Percentiles rank a stretch among this genome's conserved stretches.
phyloP scores from a whole-genome alignment of 108 stramenopile species.

The Nitzschia sp. region DNA sequence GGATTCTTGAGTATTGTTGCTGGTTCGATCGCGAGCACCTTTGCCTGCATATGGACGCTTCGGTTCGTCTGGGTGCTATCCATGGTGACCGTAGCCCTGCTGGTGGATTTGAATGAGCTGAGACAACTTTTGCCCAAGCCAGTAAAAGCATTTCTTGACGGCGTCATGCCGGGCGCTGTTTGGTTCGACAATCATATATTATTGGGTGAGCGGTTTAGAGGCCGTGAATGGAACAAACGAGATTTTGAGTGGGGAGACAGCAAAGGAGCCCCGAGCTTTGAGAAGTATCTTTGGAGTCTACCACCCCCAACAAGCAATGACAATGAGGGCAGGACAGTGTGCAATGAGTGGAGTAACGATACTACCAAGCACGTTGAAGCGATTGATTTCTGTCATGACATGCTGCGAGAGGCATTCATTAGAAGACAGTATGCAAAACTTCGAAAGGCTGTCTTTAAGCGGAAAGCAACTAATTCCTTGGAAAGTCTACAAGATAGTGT shows the following conservation, averaged over 20 bases:
- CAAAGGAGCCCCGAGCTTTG: slow-evolving; percentile 9
- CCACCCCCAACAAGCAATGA: slow-evolving; percentile 31
- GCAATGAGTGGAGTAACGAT: slow-evolving; percentile 27
- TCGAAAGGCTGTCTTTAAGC: neutral
- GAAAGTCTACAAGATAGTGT: neutral
- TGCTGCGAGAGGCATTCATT: slow-evolving; percentile 36
- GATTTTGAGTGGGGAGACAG: slow-evolving; percentile 24
- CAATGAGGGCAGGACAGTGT: neutral
- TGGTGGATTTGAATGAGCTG: slow-evolving; percentile 25
- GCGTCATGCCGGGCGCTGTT: neutral
- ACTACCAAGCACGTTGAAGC: slow-evolving; percentile 36
- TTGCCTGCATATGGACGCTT: slow-evolving; percentile 1
- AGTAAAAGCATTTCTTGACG: neutral
- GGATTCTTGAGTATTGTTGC: neutral
- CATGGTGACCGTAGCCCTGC: neutral
- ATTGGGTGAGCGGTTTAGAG: slow-evolving; percentile 24
- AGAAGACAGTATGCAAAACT: slow-evolving; percentile 23
- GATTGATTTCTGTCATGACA: slow-evolving; percentile 42
- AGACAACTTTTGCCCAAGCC: neutral
- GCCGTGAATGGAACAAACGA: slow-evolving; percentile 44
- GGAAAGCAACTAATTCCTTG: neutral
- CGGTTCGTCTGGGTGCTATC: neutral
- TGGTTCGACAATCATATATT: slow-evolving; percentile 21
- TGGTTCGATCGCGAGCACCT: neutral
- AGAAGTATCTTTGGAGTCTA: slow-evolving; percentile 17